phyloP scores from a whole-genome alignment of 192 early-diverging fungal genomes.

The Thoreauomyces humboldtii region DNA sequence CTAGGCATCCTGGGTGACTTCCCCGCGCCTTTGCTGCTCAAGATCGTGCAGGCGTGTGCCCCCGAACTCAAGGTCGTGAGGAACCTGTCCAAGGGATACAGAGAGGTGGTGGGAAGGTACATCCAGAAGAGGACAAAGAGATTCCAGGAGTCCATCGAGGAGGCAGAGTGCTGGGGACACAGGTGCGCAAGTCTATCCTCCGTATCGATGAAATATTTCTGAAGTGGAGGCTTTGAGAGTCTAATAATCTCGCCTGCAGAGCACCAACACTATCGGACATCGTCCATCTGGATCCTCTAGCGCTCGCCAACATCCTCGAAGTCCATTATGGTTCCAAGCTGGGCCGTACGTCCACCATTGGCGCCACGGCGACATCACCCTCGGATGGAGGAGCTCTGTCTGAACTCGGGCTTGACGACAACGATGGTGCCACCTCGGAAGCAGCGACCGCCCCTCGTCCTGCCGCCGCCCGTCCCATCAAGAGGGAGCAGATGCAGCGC shows the following conservation, averaged over 20 bases:
- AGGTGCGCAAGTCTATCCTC: too few species aligned
- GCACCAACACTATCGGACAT: conserved; percentile 26
- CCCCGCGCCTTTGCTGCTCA: conserved; percentile 18
- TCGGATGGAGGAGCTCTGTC: conserved; percentile 14
- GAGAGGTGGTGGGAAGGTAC: conserved; percentile 18
- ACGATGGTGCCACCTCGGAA: neutral
- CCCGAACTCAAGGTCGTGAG: conserved; percentile 16
- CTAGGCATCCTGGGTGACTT: conserved; percentile 18
- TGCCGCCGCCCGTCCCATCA: neutral
- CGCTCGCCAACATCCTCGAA: conserved; percentile 14
- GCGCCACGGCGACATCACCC: neutral
- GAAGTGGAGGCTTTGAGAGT: neutral
- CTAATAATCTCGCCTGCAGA: neutral
- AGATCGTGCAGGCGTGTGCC: conserved; percentile 16
- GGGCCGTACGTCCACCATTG: neutral
- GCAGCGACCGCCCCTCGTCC: neutral
- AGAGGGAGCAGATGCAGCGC: conserved; percentile 18
- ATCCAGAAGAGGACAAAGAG: conserved; percentile 13
- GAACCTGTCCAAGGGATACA: conserved; percentile 17
- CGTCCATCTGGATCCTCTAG: conserved; percentile 23
- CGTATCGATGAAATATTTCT: too few species aligned
- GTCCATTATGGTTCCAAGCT: conserved; percentile 14
- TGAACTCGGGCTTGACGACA: conserved; percentile 12
- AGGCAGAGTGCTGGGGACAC: conserved; percentile 34
- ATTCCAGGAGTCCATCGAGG: conserved; percentile 27